phyloP scores from a whole-genome alignment of 257 asterid genomes.

The Jacaranda copaia region DNA sequence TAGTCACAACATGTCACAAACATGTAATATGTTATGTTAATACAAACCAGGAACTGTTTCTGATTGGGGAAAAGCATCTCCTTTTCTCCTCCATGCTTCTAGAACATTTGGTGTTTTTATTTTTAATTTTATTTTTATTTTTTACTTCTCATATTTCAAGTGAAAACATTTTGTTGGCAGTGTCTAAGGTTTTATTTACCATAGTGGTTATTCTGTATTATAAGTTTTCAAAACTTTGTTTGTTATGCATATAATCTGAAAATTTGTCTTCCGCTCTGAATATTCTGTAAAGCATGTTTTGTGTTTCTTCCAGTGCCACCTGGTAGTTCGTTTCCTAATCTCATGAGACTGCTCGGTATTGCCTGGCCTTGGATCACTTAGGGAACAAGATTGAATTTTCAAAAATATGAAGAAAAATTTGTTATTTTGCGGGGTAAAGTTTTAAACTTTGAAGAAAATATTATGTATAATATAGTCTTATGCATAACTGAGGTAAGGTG shows the following conservation, averaged over 20 bases:
- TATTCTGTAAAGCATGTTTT: no score
- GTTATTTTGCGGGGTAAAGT: no score
- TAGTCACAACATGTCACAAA: slow-evolving; percentile 10
- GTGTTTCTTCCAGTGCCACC: no score
- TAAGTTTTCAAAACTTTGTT: background rate
- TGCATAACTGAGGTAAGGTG: no score
- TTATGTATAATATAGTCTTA: no score
- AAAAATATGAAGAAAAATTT: no score
- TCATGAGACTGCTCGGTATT: no score
- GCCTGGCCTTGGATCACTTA: no score
- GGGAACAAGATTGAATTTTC: no score
- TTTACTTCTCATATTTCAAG: background rate
- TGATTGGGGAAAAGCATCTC: background rate
- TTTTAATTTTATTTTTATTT: background rate
- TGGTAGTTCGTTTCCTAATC: no score
- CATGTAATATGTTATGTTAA: slow-evolving; percentile 24
- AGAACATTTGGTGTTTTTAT: background rate
- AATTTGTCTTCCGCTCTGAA: no score
- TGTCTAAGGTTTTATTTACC: background rate
- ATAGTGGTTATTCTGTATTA: background rate
- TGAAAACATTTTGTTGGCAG: background rate
- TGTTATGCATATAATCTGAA: background rate
- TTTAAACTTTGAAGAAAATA: no score
- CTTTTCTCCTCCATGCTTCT: background rate
- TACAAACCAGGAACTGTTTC: slow-evolving; percentile 10